Evolutionary conservation across 2,329 filamentous ascomycete genomes (phyloP).

Genomic region (Huntiella savannae): DNA sequence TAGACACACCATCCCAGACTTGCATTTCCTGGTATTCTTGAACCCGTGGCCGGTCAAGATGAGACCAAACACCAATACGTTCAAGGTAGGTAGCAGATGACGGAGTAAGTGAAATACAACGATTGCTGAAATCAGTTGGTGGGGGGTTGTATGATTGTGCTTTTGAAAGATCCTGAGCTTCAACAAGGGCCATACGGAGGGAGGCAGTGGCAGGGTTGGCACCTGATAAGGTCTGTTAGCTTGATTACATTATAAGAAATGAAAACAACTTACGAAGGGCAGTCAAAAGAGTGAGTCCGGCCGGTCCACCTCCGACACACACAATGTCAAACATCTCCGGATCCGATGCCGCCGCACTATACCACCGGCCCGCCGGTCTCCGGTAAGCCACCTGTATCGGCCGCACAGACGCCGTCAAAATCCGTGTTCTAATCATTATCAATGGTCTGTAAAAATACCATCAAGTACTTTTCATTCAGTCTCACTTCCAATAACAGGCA

Average conservation of each 20-base stretch:
- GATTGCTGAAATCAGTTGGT: conserved; percentile 62
- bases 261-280: conserved; percentile 44
- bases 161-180: conserved; percentile 67
- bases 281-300: conserved; percentile 64
- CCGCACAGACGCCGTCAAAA: no score
- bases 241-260: neutral
- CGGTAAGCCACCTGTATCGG: no score
- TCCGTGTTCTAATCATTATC: no score
- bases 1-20: conserved; percentile 90
- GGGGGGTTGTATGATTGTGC: conserved; percentile 47
- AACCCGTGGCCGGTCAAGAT: conserved; percentile 52
- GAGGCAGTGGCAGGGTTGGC: conserved; percentile 55
- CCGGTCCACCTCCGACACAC: conserved; percentile 75
- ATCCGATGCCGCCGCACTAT: conserved; percentile 13
- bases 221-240: conserved; percentile 28
- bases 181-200: conserved; percentile 73
- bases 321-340: conserved; percentile 78
- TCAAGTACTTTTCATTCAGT: no score
- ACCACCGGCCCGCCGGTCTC: neutral
- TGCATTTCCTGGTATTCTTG: conserved; percentile 93
- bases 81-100: conserved; percentile 68
- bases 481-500: no score
- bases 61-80: conserved; percentile 66
- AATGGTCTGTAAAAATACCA: no score
- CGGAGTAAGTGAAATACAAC: conserved; percentile 87